Base-by-base conservation (phyloP, 176 grass and related monocot species). In the Phoenix dactylifera region DNA sequence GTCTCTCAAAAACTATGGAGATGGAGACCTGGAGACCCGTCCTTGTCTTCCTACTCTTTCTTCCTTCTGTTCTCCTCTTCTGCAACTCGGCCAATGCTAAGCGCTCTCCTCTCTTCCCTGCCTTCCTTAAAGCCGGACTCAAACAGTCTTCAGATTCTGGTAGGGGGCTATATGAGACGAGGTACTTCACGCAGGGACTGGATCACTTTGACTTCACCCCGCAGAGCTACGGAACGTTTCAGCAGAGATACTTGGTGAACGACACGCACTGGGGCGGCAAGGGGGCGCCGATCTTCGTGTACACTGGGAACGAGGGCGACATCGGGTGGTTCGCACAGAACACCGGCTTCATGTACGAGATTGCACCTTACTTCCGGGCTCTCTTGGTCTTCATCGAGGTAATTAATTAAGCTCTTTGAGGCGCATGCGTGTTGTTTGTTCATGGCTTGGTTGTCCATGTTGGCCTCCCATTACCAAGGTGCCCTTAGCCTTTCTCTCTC, bases 361-460 rank as follows among this genome's bases (percentile, higher is more conserved):
- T 18, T 3, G 86, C 81, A 14, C 86, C 81, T 2, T 17, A 44
- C 4, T 75, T 89, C 70, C 19, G 68, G 61, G 81, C 86, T 19
- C 49, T 81, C 67, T 55, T 89, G 49, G 70, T 89, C 30, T 89
- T 89, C 86, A 54, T 89, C 16, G 86, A 89, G 81, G 81, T 79
- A 44, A 20, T 0, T 20, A 20, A 20, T 20, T 20, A 20, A 44
- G 35, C 35, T 44, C 7, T 14, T 6, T 14, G 9, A 44, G 10
- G 35, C 14, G 10, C 35, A 14, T 35, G 32, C 7, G 32, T 35
- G 32, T 35, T 35, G 7, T 28, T 28, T 4, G 3, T 28, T 28
- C 26, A 28, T 30, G 28, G 28, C 28, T 30, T 30, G 28, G 5
- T 30, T 4, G 28, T 1, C 28, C 6, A 28, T 0, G 3, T 28